Percentiles rank a stretch among this genome's conserved stretches.
phyloP scores from a whole-genome alignment of 306 rosid genomes.

The Canavalia gladiata region DNA sequence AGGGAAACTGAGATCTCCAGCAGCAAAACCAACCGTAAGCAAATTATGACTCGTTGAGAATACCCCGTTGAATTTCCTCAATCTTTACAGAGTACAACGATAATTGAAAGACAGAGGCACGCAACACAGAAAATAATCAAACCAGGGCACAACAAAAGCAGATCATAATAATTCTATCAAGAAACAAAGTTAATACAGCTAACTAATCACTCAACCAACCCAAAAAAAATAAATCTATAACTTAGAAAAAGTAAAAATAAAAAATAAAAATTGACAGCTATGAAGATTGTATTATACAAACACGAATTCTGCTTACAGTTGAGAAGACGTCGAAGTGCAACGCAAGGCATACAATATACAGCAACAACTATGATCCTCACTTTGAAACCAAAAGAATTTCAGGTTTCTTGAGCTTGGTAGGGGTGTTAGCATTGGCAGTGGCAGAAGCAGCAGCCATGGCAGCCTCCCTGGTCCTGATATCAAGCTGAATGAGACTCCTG shows the following conservation, averaged over 20 bases:
- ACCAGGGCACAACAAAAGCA: slow-evolving; percentile 1
- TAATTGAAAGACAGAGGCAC: neutral
- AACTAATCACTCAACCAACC: slow-evolving; percentile 22
- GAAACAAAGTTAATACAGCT: slow-evolving; percentile 37
- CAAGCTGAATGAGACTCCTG: slow-evolving; percentile 90
- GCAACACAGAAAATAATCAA: slow-evolving; percentile 42
- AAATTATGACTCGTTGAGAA: slow-evolving; percentile 32
- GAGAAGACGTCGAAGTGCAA: neutral
- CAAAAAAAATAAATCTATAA: slow-evolving; percentile 33
- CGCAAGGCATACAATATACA: slow-evolving; percentile 50
- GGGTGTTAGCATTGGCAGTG: slow-evolving; percentile 77
- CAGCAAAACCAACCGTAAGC: slow-evolving; percentile 10
- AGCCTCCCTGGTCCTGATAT: slow-evolving; percentile 65
- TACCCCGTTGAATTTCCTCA: slow-evolving; percentile 38
- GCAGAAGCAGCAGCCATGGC: slow-evolving; percentile 53
- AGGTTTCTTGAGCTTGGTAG: slow-evolving; percentile 86
- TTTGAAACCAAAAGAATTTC: slow-evolving; percentile 89
- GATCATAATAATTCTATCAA: slow-evolving; percentile 26
- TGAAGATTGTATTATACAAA: slow-evolving; percentile 51
- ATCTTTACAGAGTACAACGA: slow-evolving; percentile 44
- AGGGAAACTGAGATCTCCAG: neutral
- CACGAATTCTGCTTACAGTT: slow-evolving; percentile 55
- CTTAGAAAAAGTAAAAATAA: neutral
- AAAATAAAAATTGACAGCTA: slow-evolving; percentile 2
- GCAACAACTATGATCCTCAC: slow-evolving; percentile 61